Base-by-base conservation (phyloP, 164 flowering plant species). In the Nymphaea thermarum region DNA sequence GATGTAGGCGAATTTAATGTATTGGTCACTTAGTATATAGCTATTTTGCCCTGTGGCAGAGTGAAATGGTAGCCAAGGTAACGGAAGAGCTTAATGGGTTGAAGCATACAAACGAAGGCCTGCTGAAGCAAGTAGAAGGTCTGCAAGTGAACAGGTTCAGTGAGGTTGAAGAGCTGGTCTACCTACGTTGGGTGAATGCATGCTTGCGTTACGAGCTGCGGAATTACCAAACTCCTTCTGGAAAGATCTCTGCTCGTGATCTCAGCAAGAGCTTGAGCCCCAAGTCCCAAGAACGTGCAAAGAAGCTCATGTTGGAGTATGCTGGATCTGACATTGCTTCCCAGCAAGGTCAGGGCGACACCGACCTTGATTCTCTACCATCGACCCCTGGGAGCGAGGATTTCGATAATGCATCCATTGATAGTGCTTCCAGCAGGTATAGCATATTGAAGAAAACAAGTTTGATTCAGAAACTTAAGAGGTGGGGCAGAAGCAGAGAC, bases 111-210 rank as follows among this genome's bases (percentile, higher is more conserved):
- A 92, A 92, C 77, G 96, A 95, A 73, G 98, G 90, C 73, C 84
- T 95, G 57, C 72, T 70, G 66, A 95, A 92, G 82, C 94, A 95
- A 77, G 99, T 92, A 41, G 99, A 95, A 80, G 98, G 94, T 17
- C 94, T 95, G 71, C 98, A 92, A 73, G 85, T 88, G 91, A 90
- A 90, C 81, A 77, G 97, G 66, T 92, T 90, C 72, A 89, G 96
- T 75, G 99, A 95, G 81, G 98, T 95, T 66, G 97, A 95, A 74
- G 99, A 95, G 83, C 80, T 92, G 43, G 98, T 92, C 14, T 95
- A 90, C 71, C 93, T 95, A 70, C 96, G 97, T 42, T 95, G 97
- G 99, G 93, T 95, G 66, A 95, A 95, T 79, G 98, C 98, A 14
- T 95, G 99, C 79, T 77, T 95, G 76, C 82, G 98, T 66, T 90